Base-by-base conservation (phyloP, 1,284 basidiomycete genomes). In the Psilocybe mexicana region DNA sequence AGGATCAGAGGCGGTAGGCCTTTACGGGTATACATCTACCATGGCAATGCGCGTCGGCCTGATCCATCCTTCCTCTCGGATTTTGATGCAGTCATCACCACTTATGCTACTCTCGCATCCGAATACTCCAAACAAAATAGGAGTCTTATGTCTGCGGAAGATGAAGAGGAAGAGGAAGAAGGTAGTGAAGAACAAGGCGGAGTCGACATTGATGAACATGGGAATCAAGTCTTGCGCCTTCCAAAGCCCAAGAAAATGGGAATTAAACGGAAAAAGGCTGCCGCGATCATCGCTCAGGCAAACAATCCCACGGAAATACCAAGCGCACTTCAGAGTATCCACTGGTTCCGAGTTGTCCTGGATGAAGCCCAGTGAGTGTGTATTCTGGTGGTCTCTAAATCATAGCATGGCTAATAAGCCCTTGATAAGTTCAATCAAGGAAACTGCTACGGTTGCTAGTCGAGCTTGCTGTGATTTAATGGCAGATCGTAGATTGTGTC, bases 261-360 rank as follows among this genome's bases (percentile, higher is more conserved):
- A 18, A 73, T 84, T 63, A 88, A 89, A 75, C 79, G 86, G 67
- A 88, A 90, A 75, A 88, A 88, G 70, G 83, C 18, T 18, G 18
- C 85, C 46, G 83, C 85, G 43, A 55, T 65, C 0, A 47, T 72
- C 25, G 72, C 75, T 56, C 57, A 60, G 52, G 74, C 79, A 43
- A 77, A 70, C 54, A 76, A 75, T 43, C 73, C 72, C 12, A 68
- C 70, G 48, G 94, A 94, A 70, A 79, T 81, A 43, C 81, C 86
- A 1, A 96, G 94, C 70, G 87, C 96, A n/a, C 74, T 99, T 61
- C 97, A 99, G 75, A 91, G 90, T 65, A 87, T 99, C 36, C 88
- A 97, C 68, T 99, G 97, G 97, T 99, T 98, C 76, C 83, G 97
- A 58, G 90, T 99, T 26, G 96, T 99, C 8, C 84, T 99, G 8